phyloP scores from a whole-genome alignment of 1,139 yeast genomes.

The Lodderomyces elongisporus region DNA sequence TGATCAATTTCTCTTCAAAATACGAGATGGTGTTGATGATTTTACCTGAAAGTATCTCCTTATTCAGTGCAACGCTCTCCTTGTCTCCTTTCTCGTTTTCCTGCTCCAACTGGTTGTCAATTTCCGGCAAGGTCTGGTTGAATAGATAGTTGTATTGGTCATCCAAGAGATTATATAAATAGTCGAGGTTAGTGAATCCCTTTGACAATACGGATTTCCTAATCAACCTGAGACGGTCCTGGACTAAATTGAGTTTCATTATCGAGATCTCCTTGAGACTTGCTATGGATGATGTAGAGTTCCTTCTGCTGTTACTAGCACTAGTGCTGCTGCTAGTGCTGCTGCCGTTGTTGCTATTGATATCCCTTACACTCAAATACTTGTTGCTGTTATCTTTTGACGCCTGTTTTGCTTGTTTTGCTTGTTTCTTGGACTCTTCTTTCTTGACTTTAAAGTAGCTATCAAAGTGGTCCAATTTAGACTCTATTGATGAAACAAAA shows the following conservation, averaged over 20 bases:
- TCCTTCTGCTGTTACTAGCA: slow-evolving; percentile 1
- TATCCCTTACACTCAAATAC: slow-evolving; percentile 9
- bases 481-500: slow-evolving; percentile 51
- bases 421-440: slow-evolving; percentile 2
- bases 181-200: slow-evolving; percentile 42
- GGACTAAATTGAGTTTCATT: slow-evolving; percentile 34
- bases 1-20: slow-evolving; percentile 51
- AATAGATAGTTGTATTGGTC: slow-evolving; percentile 48
- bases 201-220: slow-evolving; percentile 39
- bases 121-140: not conserved
- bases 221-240: slow-evolving; percentile 39
- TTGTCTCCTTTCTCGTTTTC: slow-evolving; percentile 42
- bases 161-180: slow-evolving; percentile 46
- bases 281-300: slow-evolving; percentile 1
- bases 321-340: too few species aligned
- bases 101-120: not conserved
- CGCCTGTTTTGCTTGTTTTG: too few species aligned
- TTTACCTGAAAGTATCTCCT: slow-evolving; percentile 36
- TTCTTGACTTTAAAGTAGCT: slow-evolving; percentile 36
- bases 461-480: slow-evolving; percentile 48
- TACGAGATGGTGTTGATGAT: slow-evolving; percentile 50
- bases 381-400: too few species aligned
- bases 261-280: slow-evolving; percentile 31
- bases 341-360: slow-evolving; percentile 5
- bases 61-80: slow-evolving; percentile 31